A percentile compares a stretch with the other conserved stretches of the same genome.
Conservation (phyloP, 768 basidiomycete genomes). For the Boletales sp. region DNA sequence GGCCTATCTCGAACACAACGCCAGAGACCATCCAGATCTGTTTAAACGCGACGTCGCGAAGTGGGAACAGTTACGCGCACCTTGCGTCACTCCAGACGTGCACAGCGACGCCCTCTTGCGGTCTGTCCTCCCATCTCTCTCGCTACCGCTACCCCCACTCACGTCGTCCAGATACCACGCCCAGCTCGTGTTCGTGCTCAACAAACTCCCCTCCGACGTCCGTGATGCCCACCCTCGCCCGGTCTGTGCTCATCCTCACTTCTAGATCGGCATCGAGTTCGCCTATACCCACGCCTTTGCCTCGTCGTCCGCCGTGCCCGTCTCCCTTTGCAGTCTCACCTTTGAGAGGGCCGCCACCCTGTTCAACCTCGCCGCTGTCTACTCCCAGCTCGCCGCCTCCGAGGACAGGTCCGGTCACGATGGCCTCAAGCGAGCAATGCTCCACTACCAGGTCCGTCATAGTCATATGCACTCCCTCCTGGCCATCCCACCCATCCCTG, state of each 20-base stretch:
- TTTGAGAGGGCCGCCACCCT: slow-evolving; percentile 79
- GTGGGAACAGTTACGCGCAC: slow-evolving; percentile 66
- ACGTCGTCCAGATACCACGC: slow-evolving; percentile 73
- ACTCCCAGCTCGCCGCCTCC: slow-evolving; percentile 69
- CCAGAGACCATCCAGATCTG: slow-evolving; percentile 77
- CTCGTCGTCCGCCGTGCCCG: slow-evolving; percentile 44
- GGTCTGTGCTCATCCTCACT: slow-evolving; percentile 9
- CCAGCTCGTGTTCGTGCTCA: slow-evolving; percentile 77
- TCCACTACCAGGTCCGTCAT: slow-evolving; percentile 60
- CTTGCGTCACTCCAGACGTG: slow-evolving; percentile 53
- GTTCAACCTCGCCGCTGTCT: slow-evolving; percentile 86
- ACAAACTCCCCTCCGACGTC: slow-evolving; percentile 83
- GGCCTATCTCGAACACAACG: slow-evolving; percentile 64
- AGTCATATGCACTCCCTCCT: background rate
- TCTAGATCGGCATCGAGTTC: slow-evolving; percentile 66
- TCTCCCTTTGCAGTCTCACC: slow-evolving; percentile 67
- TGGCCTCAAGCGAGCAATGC: slow-evolving; percentile 80
- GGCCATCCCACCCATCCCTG: slow-evolving; percentile 13
- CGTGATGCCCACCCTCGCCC: slow-evolving; percentile 16
- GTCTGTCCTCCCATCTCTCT: slow-evolving; percentile 40
- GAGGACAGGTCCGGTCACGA: slow-evolving; percentile 70
- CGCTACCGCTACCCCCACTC: background rate
- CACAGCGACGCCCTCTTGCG: slow-evolving; percentile 50
- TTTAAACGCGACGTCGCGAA: slow-evolving; percentile 72
- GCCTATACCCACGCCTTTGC: slow-evolving; percentile 74